Evolutionary conservation across 108 stramenopile species (phyloP).

Genomic region (Nitzschia inconspicua): DNA sequence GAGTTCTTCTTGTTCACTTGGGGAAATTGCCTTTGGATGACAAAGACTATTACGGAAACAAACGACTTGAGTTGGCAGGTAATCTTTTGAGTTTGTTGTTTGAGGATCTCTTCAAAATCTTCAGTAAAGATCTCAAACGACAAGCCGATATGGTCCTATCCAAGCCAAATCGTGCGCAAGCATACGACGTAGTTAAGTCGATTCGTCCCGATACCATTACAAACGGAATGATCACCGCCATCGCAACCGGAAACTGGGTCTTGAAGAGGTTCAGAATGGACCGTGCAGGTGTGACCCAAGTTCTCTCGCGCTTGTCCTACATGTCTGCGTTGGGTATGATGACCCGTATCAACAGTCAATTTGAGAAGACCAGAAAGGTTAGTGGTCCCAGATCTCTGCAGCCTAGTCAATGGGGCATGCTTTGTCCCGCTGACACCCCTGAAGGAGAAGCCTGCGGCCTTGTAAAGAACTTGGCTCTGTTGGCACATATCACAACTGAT

Average conservation of each 20-base stretch:
- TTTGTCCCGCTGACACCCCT: slow-evolving; percentile 95
- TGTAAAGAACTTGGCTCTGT: slow-evolving; percentile 94
- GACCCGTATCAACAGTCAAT: slow-evolving; percentile 96
- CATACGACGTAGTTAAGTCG: slow-evolving; percentile 93
- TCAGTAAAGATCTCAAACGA: slow-evolving; percentile 93
- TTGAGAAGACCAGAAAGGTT: slow-evolving; percentile 97
- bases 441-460: slow-evolving; percentile 97
- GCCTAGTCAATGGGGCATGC: slow-evolving; percentile 98
- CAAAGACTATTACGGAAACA: slow-evolving; percentile 99
- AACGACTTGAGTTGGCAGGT: slow-evolving; percentile 96
- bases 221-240: slow-evolving; percentile 94
- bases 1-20: slow-evolving; percentile 86
- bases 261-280: slow-evolving; percentile 99
- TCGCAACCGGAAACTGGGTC: slow-evolving; percentile 98
- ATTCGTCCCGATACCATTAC: slow-evolving; percentile 93
- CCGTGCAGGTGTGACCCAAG: slow-evolving; percentile 97
- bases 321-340: slow-evolving; percentile 97
- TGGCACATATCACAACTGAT: slow-evolving; percentile 96
- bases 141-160: slow-evolving; percentile 93
- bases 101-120: slow-evolving; percentile 97
- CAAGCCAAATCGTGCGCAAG: slow-evolving; percentile 91
- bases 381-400: slow-evolving; percentile 96
- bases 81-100: slow-evolving; percentile 94
- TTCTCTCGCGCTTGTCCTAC: slow-evolving; percentile 88
- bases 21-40: slow-evolving; percentile 91